Evolutionary conservation across 352 stramenopile species (phyloP).

Genomic region (Peronospora tabacina): DNA sequence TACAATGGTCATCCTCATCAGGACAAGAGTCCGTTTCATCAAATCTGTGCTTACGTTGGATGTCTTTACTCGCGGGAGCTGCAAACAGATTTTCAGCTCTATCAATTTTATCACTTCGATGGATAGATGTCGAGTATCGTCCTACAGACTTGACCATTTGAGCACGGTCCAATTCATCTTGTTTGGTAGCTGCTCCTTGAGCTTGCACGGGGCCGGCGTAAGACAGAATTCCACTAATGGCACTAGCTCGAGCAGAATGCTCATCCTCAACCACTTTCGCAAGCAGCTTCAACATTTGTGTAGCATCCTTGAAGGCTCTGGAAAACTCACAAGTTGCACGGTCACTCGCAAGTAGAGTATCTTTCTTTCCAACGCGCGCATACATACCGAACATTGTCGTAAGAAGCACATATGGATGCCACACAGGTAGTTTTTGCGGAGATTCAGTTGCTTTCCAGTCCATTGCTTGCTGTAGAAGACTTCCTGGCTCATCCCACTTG

Average conservation of each 20-base stretch:
- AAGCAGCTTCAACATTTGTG: conserved; percentile 80
- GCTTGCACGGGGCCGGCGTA: conserved; percentile 29
- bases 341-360: conserved; percentile 66
- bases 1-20: conserved; percentile 19
- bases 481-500: conserved; percentile 78
- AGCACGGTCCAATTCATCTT: conserved; percentile 12
- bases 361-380: conserved; percentile 66
- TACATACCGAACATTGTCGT: conserved; percentile 84
- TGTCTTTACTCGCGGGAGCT: conserved; percentile 10
- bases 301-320: conserved; percentile 65
- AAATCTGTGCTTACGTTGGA: conserved; percentile 16
- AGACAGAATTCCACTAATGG: conserved; percentile 47
- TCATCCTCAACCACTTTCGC: conserved; percentile 64
- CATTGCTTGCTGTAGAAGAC: conserved; percentile 59
- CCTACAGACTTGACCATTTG: conserved; percentile 45
- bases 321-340: conserved; percentile 54
- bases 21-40: conserved; percentile 5
- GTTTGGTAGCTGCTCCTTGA: conserved; percentile 10
- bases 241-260: conserved; percentile 49
- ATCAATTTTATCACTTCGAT: conserved; percentile 49
- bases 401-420: conserved; percentile 78
- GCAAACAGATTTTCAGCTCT: conserved; percentile 73
- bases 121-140: conserved; percentile 62
- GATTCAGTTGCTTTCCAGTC: conserved; percentile 67
- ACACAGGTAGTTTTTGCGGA: conserved; percentile 72